Evolutionary conservation across 2,329 filamentous ascomycete species (phyloP).

Genomic region (Penicillium glabrum): DNA sequence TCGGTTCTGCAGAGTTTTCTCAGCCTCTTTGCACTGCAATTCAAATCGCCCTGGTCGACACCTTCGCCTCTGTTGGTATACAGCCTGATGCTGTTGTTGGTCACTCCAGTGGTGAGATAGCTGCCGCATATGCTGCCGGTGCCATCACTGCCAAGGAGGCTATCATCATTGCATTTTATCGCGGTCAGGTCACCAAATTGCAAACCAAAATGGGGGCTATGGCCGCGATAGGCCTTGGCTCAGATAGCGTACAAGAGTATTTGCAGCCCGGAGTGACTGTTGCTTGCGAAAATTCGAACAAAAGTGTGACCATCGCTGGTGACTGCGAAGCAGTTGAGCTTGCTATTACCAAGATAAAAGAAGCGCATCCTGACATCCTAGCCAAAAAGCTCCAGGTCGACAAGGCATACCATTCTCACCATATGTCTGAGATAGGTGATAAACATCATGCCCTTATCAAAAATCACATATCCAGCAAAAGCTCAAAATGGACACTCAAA

Average conservation of each 20-base stretch:
- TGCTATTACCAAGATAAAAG: not conserved
- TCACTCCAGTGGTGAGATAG: slow-evolving; percentile 25
- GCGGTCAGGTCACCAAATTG: slow-evolving; percentile 5
- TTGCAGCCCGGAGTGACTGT: slow-evolving; percentile 6
- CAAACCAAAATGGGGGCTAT: not conserved
- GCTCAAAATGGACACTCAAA: not conserved
- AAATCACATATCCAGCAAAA: not conserved
- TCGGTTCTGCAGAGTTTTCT: slow-evolving; percentile 2
- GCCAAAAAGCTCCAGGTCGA: slow-evolving; percentile 4
- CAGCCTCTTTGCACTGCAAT: slow-evolving; percentile 21
- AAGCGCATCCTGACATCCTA: slow-evolving; percentile 4
- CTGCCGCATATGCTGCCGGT: slow-evolving; percentile 21
- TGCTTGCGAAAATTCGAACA: slow-evolving; percentile 21
- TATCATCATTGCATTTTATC: slow-evolving; percentile 14
- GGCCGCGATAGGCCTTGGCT: slow-evolving; percentile 14
- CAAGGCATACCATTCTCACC: slow-evolving; percentile 9
- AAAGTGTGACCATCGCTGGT: slow-evolving; percentile 19
- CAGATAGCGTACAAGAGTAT: not conserved
- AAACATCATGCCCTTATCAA: slow-evolving; percentile 6
- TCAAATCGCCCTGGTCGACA: slow-evolving; percentile 15
- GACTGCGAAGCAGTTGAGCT: not conserved
- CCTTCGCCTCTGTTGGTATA: slow-evolving; percentile 11
- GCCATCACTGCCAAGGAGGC: slow-evolving; percentile 6
- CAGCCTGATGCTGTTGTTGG: slow-evolving; percentile 13
- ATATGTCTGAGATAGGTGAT: slow-evolving; percentile 17